A percentile compares a stretch with the other conserved stretches of the same genome.
Conservation (phyloP, 495 filamentous ascomycete species). For the Penicillium herquei region DNA sequence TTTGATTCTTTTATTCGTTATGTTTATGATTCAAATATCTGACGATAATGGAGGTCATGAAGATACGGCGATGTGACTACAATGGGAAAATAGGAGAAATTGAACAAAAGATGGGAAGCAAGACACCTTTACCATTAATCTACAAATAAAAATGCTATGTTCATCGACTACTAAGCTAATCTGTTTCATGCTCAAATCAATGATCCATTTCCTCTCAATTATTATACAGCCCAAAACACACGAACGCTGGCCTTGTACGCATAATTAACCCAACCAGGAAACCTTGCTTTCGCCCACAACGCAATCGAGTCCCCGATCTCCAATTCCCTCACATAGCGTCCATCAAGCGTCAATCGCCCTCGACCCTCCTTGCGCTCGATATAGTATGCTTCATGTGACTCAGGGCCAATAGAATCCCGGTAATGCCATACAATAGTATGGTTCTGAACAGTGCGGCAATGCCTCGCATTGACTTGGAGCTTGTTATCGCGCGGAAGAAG, state of each 20-base stretch:
- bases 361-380: slow-evolving; percentile 43
- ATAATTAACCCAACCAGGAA: slow-evolving; percentile 59
- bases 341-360: slow-evolving; percentile 54
- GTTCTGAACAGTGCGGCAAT: slow-evolving; percentile 27
- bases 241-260: slow-evolving; percentile 56
- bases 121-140: too few species aligned
- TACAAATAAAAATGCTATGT: too few species aligned
- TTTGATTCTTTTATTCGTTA: too few species aligned
- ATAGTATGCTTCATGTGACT: slow-evolving; percentile 42
- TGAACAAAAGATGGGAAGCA: too few species aligned
- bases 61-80: too few species aligned
- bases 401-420: slow-evolving; percentile 43
- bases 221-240: slow-evolving; percentile 64
- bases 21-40: too few species aligned
- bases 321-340: slow-evolving; percentile 55
- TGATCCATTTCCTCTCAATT: neutral
- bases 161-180: too few species aligned
- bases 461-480: slow-evolving; percentile 55
- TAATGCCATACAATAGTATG: slow-evolving; percentile 58
- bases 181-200: too few species aligned
- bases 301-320: slow-evolving; percentile 64
- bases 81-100: too few species aligned
- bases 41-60: too few species aligned
- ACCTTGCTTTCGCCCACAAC: slow-evolving; percentile 63
- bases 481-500: slow-evolving; percentile 40